These are phyloP conservation scores for Vigna radiata DNA, from an alignment of 306 rosid species.

Conservation along the genomic window DNA sequence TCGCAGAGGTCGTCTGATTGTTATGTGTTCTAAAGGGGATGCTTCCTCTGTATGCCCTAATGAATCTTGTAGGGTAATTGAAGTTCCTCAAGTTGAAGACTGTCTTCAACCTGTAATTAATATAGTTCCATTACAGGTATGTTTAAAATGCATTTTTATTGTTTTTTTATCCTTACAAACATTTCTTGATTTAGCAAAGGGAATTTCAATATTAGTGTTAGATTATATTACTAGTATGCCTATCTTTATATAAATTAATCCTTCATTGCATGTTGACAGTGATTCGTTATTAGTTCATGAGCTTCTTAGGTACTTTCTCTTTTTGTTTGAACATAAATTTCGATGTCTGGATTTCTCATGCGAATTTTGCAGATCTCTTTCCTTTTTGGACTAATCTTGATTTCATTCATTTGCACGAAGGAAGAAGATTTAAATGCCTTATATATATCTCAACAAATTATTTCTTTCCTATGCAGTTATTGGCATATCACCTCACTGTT, in stretches of 20 bases:
- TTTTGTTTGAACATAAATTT: slow-evolving; percentile 7
- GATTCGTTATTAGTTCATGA: slow-evolving; percentile 4
- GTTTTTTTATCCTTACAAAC: slow-evolving; percentile 26
- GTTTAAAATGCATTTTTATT: slow-evolving; percentile 2
- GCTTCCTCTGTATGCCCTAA: slow-evolving; percentile 70
- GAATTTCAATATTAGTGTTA: slow-evolving; percentile 17
- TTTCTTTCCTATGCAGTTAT: slow-evolving; percentile 64
- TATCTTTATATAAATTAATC: slow-evolving; percentile 21
- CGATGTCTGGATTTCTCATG: slow-evolving; percentile 20
- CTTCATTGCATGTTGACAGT: background rate
- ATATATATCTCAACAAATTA: background rate
- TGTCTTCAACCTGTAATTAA: slow-evolving; percentile 98
- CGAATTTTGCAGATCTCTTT: slow-evolving; percentile 35
- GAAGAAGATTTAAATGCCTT: slow-evolving; percentile 15
- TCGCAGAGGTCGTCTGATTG: slow-evolving; percentile 93
- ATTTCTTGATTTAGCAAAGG: background rate
- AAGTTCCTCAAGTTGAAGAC: slow-evolving; percentile 92
- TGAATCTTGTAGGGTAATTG: slow-evolving; percentile 75
- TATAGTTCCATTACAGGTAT: slow-evolving; percentile 89
- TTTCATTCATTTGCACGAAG: slow-evolving; percentile 1
- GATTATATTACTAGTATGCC: slow-evolving; percentile 7
- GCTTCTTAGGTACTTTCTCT: slow-evolving; percentile 14
- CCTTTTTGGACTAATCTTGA: slow-evolving; percentile 13
- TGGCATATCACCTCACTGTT: slow-evolving; percentile 98
- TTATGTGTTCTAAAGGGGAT: slow-evolving; percentile 93